These are phyloP conservation scores for Stemphylium beticola DNA, from an alignment of 2,329 filamentous ascomycete species.

Conservation along the genomic window DNA sequence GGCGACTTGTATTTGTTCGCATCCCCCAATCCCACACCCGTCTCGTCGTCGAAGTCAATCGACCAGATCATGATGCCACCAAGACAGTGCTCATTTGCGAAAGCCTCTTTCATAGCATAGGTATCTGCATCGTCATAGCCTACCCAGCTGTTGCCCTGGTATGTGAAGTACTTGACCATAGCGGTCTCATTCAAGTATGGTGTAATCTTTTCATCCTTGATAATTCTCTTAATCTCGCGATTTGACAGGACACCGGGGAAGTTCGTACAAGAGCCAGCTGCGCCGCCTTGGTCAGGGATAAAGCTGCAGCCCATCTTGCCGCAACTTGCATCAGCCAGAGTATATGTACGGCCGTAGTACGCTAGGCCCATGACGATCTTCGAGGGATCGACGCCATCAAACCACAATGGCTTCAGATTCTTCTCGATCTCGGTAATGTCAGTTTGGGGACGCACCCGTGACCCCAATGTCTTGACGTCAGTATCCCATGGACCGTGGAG, in stretches of 20 bases:
- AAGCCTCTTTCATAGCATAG: conserved; percentile 55
- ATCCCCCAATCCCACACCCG: conserved; percentile 15
- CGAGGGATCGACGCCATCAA: conserved; percentile 46
- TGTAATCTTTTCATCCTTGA: conserved; percentile 21
- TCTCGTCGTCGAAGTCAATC: conserved; percentile 20
- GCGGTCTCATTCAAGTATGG: conserved; percentile 32
- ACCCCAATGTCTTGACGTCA: conserved; percentile 32
- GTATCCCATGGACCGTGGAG: conserved; percentile 41
- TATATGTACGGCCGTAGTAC: conserved; percentile 53
- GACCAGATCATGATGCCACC: conserved; percentile 34
- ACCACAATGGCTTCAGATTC: conserved; percentile 47
- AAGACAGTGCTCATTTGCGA: conserved; percentile 37
- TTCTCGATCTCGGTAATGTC: conserved; percentile 56
- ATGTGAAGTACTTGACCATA: conserved; percentile 43
- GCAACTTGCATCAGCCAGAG: conserved; percentile 26
- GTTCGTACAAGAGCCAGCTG: conserved; percentile 29
- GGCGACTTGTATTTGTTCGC: conserved; percentile 11
- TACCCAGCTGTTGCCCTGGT: conserved; percentile 44
- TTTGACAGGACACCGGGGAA: conserved; percentile 39
- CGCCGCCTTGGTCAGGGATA: conserved; percentile 19
- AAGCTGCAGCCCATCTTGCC: conserved; percentile 44
- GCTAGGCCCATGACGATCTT: conserved; percentile 55
- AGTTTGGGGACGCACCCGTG: conserved; percentile 42
- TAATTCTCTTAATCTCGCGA: conserved; percentile 45
- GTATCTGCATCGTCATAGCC: conserved; percentile 50